phyloP scores from a whole-genome alignment of 352 stramenopile genomes.

The Globisporangium sylvaticum region DNA sequence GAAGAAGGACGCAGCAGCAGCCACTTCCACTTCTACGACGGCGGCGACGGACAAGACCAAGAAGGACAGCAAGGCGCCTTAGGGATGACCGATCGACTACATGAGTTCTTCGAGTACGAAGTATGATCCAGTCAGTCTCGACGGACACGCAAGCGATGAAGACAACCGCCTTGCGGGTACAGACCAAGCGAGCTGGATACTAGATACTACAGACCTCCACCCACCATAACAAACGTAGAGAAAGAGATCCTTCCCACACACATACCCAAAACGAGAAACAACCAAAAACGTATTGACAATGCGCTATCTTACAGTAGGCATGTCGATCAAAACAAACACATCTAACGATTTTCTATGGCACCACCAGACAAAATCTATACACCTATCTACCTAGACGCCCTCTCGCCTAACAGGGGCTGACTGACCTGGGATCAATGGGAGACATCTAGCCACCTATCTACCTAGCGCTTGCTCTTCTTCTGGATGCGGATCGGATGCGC shows the following conservation, averaged over 20 bases:
- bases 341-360: not conserved
- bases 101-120: too few species aligned
- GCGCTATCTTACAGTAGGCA: not conserved
- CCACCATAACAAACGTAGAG: too few species aligned
- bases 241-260: too few species aligned
- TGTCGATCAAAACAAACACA: not conserved
- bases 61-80: slow-evolving; percentile 42
- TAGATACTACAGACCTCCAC: too few species aligned
- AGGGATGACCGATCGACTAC: slow-evolving; percentile 3
- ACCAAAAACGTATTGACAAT: too few species aligned
- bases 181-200: too few species aligned
- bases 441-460: not conserved
- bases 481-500: slow-evolving; percentile 88
- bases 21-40: not conserved
- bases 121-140: too few species aligned
- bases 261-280: too few species aligned
- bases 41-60: slow-evolving; percentile 24
- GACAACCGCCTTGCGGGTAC: too few species aligned
- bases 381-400: not conserved
- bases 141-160: too few species aligned
- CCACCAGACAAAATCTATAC: not conserved
- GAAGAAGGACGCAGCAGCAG: slow-evolving; percentile 39
- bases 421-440: not conserved
- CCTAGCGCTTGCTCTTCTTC: not conserved
- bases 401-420: not conserved